Conservation (phyloP, 768 basidiomycete species). For the Suillus fuscotomentosus region DNA sequence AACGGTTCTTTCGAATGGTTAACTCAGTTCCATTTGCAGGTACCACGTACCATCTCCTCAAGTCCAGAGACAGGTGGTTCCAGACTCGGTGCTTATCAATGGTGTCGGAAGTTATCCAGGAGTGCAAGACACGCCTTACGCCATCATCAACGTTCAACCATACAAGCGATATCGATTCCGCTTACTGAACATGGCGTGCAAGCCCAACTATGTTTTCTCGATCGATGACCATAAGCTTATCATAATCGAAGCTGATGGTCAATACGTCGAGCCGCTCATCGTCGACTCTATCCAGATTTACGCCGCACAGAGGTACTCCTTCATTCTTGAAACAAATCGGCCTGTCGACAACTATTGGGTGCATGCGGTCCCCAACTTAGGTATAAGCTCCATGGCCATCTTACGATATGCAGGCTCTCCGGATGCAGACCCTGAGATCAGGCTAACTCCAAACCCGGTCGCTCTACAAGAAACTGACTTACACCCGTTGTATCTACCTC, state of each 20-base stretch:
- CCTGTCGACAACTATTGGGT: conserved; percentile 43
- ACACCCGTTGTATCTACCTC: not conserved
- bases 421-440: conserved; percentile 30
- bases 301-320: conserved; percentile 52
- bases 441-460: not conserved
- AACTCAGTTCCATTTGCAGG: not conserved
- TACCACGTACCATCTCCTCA: not conserved
- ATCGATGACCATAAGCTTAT: conserved; percentile 46
- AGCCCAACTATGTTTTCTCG: conserved; percentile 40
- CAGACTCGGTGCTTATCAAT: conserved; percentile 29
- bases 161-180: conserved; percentile 39
- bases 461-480: not conserved
- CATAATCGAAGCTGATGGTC: conserved; percentile 47
- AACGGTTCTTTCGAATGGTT: not conserved
- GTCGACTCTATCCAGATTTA: conserved; percentile 46
- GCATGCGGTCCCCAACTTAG: conserved; percentile 33
- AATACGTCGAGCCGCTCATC: conserved; percentile 33
- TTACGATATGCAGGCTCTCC: conserved; percentile 43
- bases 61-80: not conserved
- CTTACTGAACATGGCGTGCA: conserved; percentile 43
- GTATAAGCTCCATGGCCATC: conserved; percentile 40
- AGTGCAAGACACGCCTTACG: conserved; percentile 31
- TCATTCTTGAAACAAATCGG: conserved; percentile 38
- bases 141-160: conserved; percentile 33
- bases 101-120: conserved; percentile 35